Evolutionary conservation across 2,329 filamentous ascomycete species (phyloP).

Genomic region (Colletotrichum plurivorum): DNA sequence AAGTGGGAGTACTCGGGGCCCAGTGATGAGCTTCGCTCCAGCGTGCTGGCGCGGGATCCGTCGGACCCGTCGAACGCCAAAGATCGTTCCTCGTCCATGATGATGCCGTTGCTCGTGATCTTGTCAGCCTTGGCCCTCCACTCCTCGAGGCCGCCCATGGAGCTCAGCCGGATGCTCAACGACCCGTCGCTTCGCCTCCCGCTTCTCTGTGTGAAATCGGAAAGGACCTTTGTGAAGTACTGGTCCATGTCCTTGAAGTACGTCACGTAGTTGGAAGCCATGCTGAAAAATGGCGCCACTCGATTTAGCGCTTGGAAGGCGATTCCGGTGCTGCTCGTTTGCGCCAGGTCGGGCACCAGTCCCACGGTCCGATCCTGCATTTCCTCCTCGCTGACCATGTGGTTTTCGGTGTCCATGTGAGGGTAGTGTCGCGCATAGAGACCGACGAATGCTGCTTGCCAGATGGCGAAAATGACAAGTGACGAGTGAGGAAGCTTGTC

Average conservation of each 20-base stretch:
- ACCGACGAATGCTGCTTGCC: conserved; percentile 75
- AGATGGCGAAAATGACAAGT: conserved; percentile 76
- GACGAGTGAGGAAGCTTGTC: conserved; percentile 77
- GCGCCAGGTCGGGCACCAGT: conserved; percentile 48
- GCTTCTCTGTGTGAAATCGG: conserved; percentile 57
- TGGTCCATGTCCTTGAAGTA: conserved; percentile 67
- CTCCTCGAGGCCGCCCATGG: conserved; percentile 66
- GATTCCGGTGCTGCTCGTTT: conserved; percentile 60
- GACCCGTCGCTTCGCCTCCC: conserved; percentile 49
- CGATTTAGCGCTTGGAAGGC: conserved; percentile 64
- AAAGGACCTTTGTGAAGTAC: conserved; percentile 59
- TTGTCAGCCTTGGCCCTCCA: conserved; percentile 59
- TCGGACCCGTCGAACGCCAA: conserved; percentile 43
- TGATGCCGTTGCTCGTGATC: conserved; percentile 61
- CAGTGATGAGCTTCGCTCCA: conserved; percentile 49
- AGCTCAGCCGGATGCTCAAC: conserved; percentile 58
- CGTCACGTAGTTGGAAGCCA: conserved; percentile 69
- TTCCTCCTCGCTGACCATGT: conserved; percentile 62
- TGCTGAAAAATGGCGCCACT: conserved; percentile 67
- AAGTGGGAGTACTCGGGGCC: conserved; percentile 44
- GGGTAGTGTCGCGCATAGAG: conserved; percentile 78
- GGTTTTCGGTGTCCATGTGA: conserved; percentile 73
- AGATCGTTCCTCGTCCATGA: conserved; percentile 51
- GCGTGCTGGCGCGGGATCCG: conserved; percentile 47
- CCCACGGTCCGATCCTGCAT: conserved; percentile 44